These are phyloP conservation scores for Nothophaeocryptopus gaeumannii DNA, from an alignment of 2,329 filamentous ascomycete genomes.

Conservation along the genomic window DNA sequence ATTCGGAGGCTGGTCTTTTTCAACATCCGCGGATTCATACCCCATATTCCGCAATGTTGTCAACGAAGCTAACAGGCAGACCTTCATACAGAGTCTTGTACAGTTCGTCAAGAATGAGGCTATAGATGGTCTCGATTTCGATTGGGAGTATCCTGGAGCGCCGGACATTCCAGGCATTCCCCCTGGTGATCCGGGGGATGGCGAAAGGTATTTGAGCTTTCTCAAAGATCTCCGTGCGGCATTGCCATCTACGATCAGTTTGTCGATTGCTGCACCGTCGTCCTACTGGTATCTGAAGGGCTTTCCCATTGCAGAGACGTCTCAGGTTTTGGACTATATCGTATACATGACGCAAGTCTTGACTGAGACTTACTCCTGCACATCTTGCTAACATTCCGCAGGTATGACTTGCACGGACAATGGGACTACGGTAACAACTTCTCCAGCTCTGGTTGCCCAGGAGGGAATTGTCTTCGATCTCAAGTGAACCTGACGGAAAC, in stretches of 20 bases:
- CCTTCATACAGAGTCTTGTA: conserved; percentile 65
- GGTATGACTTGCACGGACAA: conserved; percentile 39
- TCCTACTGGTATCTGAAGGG: conserved; percentile 34
- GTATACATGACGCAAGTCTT: conserved; percentile 10
- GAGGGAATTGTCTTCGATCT: conserved; percentile 32
- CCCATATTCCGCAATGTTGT: conserved; percentile 40
- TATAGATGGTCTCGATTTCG: conserved; percentile 52
- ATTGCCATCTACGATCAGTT: conserved; percentile 16
- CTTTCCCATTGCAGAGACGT: conserved; percentile 29
- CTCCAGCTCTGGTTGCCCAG: conserved; percentile 31
- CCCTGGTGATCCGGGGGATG: conserved; percentile 4
- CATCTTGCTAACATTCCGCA: no score
- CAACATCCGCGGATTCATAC: conserved; percentile 36
- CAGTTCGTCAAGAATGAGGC: conserved; percentile 69
- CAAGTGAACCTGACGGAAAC: conserved; percentile 32
- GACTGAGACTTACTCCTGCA: no score
- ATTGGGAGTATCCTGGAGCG: conserved; percentile 37
- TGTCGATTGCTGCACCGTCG: conserved; percentile 32
- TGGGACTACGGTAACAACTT: conserved; percentile 40
- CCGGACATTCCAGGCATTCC: conserved; percentile 11
- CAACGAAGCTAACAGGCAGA: conserved; percentile 39
- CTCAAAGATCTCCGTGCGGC: conserved; percentile 11
- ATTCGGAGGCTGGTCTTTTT: conserved; percentile 48
- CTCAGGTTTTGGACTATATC: conserved; percentile 23
- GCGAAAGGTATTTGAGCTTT: conserved; percentile 15